Percentiles rank a stretch among this genome's conserved stretches.
phyloP scores from a whole-genome alignment of 805 yeast genomes.

The Jamesozyma hellenica region DNA sequence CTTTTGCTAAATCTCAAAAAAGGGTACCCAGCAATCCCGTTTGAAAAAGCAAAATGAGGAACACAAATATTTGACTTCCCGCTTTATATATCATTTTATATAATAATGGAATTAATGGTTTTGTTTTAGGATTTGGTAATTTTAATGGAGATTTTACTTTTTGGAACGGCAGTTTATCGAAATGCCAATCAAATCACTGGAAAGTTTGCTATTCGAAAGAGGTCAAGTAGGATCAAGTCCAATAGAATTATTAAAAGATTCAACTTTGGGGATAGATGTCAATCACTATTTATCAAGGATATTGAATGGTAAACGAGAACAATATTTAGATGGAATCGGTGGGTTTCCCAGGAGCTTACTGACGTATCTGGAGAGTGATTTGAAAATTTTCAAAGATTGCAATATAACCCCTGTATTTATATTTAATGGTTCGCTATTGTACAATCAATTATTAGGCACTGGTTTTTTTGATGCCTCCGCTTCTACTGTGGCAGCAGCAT shows the following conservation, averaged over 20 bases:
- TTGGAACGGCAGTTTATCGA: neutral
- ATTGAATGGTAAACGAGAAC: slow-evolving; percentile 53
- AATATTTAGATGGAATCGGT: slow-evolving; percentile 64
- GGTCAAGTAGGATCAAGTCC: slow-evolving; percentile 51
- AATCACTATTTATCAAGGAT: slow-evolving; percentile 64
- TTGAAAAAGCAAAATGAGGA: no score
- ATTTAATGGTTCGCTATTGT: slow-evolving; percentile 52
- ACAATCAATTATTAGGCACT: slow-evolving; percentile 26
- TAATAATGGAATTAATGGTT: no score
- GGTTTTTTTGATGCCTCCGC: slow-evolving; percentile 19
- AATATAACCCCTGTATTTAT: slow-evolving; percentile 70
- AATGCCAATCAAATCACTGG: slow-evolving; percentile 47
- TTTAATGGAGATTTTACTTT: no score
- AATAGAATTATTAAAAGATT: slow-evolving; percentile 51
- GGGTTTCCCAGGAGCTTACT: slow-evolving; percentile 63
- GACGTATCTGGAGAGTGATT: slow-evolving; percentile 47
- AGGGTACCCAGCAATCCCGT: no score
- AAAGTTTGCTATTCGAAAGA: slow-evolving; percentile 58
- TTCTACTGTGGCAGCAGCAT: slow-evolving; percentile 15
- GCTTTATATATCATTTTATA: no score
- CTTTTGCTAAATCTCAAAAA: no score
- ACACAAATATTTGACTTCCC: no score
- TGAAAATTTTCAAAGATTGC: slow-evolving; percentile 47
- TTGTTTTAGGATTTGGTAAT: no score
- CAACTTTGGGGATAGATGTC: slow-evolving; percentile 75